Percentiles rank a stretch among this genome's conserved stretches.
These are phyloP conservation scores for Sordariomycetes sp. DNA, from an alignment of 2,329 filamentous ascomycete genomes.

Conservation along the genomic window DNA sequence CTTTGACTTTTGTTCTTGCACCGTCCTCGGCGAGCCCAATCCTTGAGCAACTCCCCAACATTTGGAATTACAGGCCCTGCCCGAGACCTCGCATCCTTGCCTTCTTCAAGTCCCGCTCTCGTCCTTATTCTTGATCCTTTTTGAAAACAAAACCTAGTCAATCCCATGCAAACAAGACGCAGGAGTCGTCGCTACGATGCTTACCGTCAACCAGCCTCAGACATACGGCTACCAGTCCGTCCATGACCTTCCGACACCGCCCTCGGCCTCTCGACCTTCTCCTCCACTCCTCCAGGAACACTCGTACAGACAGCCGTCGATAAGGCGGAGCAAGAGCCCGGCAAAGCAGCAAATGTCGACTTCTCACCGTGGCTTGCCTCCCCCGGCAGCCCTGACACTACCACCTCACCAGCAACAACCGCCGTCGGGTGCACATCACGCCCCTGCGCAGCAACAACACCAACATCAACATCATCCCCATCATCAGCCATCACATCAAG, in stretches of 20 bases:
- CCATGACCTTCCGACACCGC: conserved; percentile 54
- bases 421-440: conserved; percentile 8
- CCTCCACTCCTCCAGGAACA: conserved; percentile 42
- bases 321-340: conserved; percentile 36
- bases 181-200: conserved; percentile 39
- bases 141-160: too few species aligned
- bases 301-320: conserved; percentile 27
- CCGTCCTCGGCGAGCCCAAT: too few species aligned
- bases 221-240: conserved; percentile 50
- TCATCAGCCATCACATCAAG: conserved; percentile 2
- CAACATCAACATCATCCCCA: conserved; percentile 11
- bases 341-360: conserved; percentile 54
- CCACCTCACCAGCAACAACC: conserved; percentile 29
- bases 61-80: neutral
- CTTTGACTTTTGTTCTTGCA: too few species aligned
- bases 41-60: neutral
- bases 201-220: conserved; percentile 51
- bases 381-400: conserved; percentile 56
- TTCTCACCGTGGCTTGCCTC: conserved; percentile 60
- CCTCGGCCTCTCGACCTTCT: conserved; percentile 44
- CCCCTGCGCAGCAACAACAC: conserved; percentile 13
- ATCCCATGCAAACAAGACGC: too few species aligned
- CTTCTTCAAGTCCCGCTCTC: too few species aligned
- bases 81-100: too few species aligned
- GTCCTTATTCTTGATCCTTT: too few species aligned